These are phyloP conservation scores for Auxenochlorella pyrenoidosa DNA, from an alignment of 139 green algal species.

Conservation along the genomic window DNA sequence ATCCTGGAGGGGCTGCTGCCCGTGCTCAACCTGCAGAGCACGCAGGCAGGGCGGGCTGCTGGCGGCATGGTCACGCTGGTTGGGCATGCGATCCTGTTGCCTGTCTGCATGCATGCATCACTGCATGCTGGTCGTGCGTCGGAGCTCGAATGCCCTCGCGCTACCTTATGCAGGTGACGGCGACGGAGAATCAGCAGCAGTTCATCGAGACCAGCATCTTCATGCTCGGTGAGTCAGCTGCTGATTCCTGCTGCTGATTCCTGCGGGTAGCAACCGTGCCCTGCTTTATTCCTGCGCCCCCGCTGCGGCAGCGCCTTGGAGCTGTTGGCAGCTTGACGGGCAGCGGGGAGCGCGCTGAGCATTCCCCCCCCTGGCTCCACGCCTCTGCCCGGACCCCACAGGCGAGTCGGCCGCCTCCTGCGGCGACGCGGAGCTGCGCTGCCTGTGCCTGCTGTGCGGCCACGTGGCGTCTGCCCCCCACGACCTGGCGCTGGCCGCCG, in stretches of 20 bases:
- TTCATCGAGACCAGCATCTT: conserved; percentile 54
- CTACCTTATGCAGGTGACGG: background rate
- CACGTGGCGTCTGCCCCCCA: conserved; percentile 33
- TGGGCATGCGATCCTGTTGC: background rate
- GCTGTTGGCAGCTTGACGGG: background rate
- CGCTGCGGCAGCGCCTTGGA: background rate
- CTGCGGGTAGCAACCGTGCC: no score
- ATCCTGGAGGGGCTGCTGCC: conserved; percentile 33
- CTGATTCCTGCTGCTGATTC: no score
- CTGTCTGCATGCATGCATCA: background rate
- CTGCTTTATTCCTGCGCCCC: no score
- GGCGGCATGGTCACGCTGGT: background rate
- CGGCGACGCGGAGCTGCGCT: conserved; percentile 39
- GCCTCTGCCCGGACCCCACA: conserved; percentile 2
- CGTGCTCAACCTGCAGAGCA: background rate
- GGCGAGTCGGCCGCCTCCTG: conserved; percentile 37
- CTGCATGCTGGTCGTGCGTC: no score
- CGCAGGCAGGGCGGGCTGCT: background rate
- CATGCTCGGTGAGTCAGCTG: conserved; percentile 44
- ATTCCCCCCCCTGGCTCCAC: no score
- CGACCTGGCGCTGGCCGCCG: conserved; percentile 26
- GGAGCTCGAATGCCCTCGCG: no score
- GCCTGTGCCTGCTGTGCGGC: conserved; percentile 39
- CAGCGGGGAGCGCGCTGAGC: background rate
- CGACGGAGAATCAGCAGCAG: conserved; percentile 32